phyloP scores from a whole-genome alignment of 139 green algal species.

The Zygnema circumcarinatum region DNA sequence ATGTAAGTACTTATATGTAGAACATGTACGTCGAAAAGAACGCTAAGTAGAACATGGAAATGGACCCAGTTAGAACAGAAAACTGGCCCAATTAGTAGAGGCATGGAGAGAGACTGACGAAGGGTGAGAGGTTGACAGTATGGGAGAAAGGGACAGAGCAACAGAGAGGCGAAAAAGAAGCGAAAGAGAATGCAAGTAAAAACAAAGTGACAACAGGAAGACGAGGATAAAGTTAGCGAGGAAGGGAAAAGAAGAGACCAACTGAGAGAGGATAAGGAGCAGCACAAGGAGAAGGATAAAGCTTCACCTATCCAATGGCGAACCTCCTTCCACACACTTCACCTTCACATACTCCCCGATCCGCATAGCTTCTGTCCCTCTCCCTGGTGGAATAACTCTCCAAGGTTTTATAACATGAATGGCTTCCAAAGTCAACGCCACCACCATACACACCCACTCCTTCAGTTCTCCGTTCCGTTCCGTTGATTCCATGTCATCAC shows the following conservation, averaged over 20 bases:
- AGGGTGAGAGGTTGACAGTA: too few species aligned
- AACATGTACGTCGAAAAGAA: too few species aligned
- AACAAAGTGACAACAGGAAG: too few species aligned
- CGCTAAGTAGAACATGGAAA: too few species aligned
- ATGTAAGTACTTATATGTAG: too few species aligned
- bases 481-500: not conserved
- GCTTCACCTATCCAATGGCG: not conserved
- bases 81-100: too few species aligned
- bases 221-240: not conserved
- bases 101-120: too few species aligned
- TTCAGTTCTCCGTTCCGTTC: not conserved
- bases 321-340: not conserved
- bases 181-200: not conserved
- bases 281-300: too few species aligned
- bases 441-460: not conserved
- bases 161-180: not conserved
- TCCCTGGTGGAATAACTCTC: not conserved
- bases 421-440: not conserved
- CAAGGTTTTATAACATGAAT: not conserved
- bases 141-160: too few species aligned
- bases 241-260: not conserved
- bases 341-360: not conserved
- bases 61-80: too few species aligned
- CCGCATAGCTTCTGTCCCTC: not conserved
- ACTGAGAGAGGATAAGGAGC: not conserved